Percentiles rank a stretch among this genome's conserved stretches.
Conservation (phyloP, 148 eudicot species). For the Chenopodium suecicum region DNA sequence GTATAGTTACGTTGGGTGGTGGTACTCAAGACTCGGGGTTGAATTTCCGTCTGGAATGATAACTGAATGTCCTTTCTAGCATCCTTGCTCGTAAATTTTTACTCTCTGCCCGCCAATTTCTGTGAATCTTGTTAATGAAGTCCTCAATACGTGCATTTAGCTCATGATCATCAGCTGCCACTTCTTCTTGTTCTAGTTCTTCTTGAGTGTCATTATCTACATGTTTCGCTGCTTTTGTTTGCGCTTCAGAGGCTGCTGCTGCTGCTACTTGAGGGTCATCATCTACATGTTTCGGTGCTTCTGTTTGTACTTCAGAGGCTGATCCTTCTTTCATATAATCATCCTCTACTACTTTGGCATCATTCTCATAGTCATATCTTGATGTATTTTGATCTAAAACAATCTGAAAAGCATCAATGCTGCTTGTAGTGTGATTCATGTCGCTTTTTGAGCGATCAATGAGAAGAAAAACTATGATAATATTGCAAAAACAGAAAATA, state of each 20-base stretch:
- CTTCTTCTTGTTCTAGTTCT: not conserved
- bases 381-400: not conserved
- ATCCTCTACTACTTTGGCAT: not conserved
- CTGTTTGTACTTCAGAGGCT: not conserved
- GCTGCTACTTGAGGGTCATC: not conserved
- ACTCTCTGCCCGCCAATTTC: constrained; percentile 58
- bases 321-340: not conserved
- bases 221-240: not conserved
- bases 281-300: not conserved
- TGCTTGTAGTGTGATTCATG: not conserved
- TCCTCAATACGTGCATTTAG: constrained; percentile 58
- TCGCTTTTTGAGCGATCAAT: constrained; percentile 28
- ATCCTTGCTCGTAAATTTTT: not conserved
- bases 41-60: not conserved
- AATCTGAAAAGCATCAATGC: not conserved
- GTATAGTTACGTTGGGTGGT: not conserved
- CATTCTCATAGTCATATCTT: not conserved
- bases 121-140: constrained; percentile 60
- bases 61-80: not conserved
- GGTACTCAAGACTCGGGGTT: not conserved
- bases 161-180: constrained; percentile 42
- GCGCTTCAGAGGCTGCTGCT: not conserved
- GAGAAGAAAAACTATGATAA: constrained; percentile 55
- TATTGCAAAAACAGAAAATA: constrained; percentile 64
- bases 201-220: not conserved